These are phyloP conservation scores for Stagonosporopsis chrysanthemi DNA, from an alignment of 2,329 filamentous ascomycete genomes.

Conservation along the genomic window DNA sequence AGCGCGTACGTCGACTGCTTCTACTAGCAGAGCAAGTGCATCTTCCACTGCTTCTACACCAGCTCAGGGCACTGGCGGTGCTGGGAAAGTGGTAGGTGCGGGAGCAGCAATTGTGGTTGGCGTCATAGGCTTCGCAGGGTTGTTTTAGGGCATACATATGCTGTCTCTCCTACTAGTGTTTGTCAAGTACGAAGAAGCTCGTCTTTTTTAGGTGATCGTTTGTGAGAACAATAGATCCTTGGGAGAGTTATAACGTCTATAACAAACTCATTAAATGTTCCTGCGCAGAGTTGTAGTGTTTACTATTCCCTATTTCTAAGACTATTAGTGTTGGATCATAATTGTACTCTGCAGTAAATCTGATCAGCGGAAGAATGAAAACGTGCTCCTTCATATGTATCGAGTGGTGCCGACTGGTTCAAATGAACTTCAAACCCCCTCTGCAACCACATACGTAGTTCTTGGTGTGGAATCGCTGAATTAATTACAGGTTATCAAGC, in stretches of 20 bases:
- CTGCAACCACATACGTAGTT: too few relatives aligned
- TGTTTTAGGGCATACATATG: not conserved
- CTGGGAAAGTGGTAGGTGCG: constrained; percentile 20
- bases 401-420: not conserved
- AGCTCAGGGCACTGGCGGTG: constrained; percentile 27
- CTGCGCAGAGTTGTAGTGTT: too few relatives aligned
- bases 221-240: too few relatives aligned
- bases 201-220: too few relatives aligned
- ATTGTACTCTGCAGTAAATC: too few relatives aligned
- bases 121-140: constrained; percentile 6
- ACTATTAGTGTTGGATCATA: too few relatives aligned
- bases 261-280: too few relatives aligned
- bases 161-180: too few relatives aligned
- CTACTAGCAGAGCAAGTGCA: not conserved
- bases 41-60: constrained; percentile 6
- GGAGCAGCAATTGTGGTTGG: constrained; percentile 31
- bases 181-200: too few relatives aligned
- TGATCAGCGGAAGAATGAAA: too few relatives aligned
- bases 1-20: not conserved
- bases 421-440: not conserved
- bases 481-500: not conserved
- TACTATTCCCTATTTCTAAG: too few relatives aligned
- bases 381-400: not conserved
- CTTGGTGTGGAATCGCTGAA: not conserved
- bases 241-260: too few relatives aligned